Percentiles rank a stretch among this genome's conserved stretches.
phyloP scores from a whole-genome alignment of 2,329 filamentous ascomycete species.

The Colletotrichum sp. region DNA sequence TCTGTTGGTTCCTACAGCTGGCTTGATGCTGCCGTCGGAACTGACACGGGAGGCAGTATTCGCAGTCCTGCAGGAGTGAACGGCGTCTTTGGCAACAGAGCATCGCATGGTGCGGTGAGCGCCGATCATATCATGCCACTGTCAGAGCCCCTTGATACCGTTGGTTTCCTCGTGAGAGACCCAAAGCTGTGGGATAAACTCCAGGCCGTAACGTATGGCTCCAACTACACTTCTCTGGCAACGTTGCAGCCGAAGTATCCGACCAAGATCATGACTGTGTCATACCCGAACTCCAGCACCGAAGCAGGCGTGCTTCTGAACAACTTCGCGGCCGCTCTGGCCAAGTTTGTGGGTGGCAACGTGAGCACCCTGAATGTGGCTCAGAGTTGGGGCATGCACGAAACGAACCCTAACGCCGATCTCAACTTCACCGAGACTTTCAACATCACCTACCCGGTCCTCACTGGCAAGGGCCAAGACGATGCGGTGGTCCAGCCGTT shows the following conservation, averaged over 20 bases:
- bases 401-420: neutral
- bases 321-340: neutral
- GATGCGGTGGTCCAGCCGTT: neutral
- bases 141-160: slow-evolving; percentile 23
- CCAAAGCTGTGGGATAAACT: slow-evolving; percentile 11
- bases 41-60: slow-evolving; percentile 41
- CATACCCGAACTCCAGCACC: neutral
- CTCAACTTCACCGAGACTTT: neutral
- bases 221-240: neutral
- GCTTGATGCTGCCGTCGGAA: slow-evolving; percentile 26
- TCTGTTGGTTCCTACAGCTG: slow-evolving; percentile 23
- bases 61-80: slow-evolving; percentile 43
- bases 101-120: slow-evolving; percentile 33
- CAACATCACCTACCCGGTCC: neutral
- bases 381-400: neutral
- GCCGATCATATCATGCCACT: slow-evolving; percentile 46
- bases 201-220: neutral
- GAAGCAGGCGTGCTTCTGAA: neutral
- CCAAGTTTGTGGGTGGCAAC: neutral
- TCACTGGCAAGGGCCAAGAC: neutral
- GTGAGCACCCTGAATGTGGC: neutral
- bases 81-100: slow-evolving; percentile 45
- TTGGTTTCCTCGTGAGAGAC: slow-evolving; percentile 33
- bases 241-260: neutral
- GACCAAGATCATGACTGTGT: neutral